phyloP scores from a whole-genome alignment of 768 basidiomycete species.

The Omphalotus guepiniiformis region DNA sequence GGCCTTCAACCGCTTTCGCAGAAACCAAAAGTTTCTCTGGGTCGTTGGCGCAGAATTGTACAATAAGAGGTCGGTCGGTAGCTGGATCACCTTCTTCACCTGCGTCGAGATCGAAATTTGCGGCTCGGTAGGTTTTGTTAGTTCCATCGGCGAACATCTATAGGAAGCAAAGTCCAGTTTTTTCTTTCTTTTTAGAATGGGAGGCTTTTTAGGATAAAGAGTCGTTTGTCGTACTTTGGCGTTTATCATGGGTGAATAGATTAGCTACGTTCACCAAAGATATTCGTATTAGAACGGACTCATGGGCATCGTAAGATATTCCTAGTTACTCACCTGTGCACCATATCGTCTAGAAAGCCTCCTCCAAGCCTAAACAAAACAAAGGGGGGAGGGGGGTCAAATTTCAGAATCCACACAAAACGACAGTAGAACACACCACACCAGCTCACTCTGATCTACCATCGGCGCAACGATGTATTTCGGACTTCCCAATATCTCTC shows the following conservation, averaged over 20 bases:
- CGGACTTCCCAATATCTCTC: conserved; percentile 72
- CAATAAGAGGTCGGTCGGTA: conserved; percentile 78
- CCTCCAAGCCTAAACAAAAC: conserved; percentile 75
- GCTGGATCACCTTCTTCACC: conserved; percentile 81
- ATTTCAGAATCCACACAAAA: neutral
- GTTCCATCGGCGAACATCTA: conserved; percentile 60
- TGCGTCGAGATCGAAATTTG: conserved; percentile 60
- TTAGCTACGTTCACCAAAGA: conserved; percentile 44
- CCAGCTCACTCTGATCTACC: conserved; percentile 97
- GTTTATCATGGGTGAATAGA: conserved; percentile 99
- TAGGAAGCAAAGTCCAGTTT: neutral
- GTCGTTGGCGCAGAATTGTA: conserved; percentile 94
- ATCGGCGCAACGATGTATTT: conserved; percentile 94
- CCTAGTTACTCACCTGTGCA: conserved; percentile 55
- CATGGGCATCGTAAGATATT: neutral
- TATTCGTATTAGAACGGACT: neutral
- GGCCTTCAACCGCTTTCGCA: conserved; percentile 68
- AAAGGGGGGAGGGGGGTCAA: too few species aligned
- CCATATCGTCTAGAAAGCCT: conserved; percentile 78
- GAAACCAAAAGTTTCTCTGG: conserved; percentile 73
- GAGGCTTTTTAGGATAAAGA: neutral
- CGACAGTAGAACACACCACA: conserved; percentile 34
- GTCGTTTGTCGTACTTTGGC: conserved; percentile 54
- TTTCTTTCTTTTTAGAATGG: neutral
- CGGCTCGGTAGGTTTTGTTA: conserved; percentile 53